Conservation (phyloP, 148 eudicot species). For the Rhododendron simsii region DNA sequence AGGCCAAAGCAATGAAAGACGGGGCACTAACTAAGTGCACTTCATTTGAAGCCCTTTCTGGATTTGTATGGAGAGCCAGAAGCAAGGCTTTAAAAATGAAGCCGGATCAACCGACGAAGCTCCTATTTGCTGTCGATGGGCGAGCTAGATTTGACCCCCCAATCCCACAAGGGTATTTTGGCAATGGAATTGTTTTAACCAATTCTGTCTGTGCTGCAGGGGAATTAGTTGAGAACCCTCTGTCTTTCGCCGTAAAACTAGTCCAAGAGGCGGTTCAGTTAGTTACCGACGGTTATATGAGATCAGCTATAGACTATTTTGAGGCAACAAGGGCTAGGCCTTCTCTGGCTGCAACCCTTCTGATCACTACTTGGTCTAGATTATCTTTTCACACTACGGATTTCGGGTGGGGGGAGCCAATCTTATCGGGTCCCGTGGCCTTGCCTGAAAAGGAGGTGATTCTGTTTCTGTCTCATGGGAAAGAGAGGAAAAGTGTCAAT, state of each 20-base stretch:
- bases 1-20: slow-evolving; percentile 30
- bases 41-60: slow-evolving; percentile 53
- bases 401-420: slow-evolving; percentile 70
- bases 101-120: slow-evolving; percentile 49
- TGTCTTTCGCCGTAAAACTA: slow-evolving; percentile 34
- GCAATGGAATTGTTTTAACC: slow-evolving; percentile 54
- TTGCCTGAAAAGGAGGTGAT: slow-evolving; percentile 61
- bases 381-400: slow-evolving; percentile 47
- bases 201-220: slow-evolving; percentile 37
- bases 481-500: slow-evolving; percentile 37
- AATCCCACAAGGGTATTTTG: slow-evolving; percentile 52
- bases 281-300: slow-evolving; percentile 46
- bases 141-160: slow-evolving; percentile 42
- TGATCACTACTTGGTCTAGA: slow-evolving; percentile 62
- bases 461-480: slow-evolving; percentile 47
- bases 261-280: slow-evolving; percentile 47
- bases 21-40: slow-evolving; percentile 36
- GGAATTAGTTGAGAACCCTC: slow-evolving; percentile 33
- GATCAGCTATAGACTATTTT: slow-evolving; percentile 58
- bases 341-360: slow-evolving; percentile 41
- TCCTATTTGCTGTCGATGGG: slow-evolving; percentile 57
- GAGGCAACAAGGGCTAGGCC: slow-evolving; percentile 50
- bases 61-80: slow-evolving; percentile 47
- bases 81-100: slow-evolving; percentile 39
- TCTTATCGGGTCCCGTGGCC: slow-evolving; percentile 51